phyloP scores from a whole-genome alignment of 2,329 filamentous ascomycete genomes.

The Hypoxylon sp. region DNA sequence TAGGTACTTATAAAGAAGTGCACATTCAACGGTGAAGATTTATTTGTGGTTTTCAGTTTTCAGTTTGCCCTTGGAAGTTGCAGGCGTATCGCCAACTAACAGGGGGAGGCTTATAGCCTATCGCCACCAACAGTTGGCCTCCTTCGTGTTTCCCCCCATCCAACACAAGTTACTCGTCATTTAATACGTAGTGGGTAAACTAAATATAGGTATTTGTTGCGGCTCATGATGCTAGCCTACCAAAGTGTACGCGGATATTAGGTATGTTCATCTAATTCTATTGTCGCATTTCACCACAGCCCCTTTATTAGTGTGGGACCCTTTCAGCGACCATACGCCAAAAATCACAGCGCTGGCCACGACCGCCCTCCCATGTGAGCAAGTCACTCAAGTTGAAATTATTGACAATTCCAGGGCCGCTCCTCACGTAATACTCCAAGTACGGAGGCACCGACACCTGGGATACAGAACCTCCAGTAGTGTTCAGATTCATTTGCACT shows the following conservation, averaged over 20 bases:
- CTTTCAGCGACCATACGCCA: slow-evolving; percentile 44
- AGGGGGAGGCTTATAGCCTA: neutral
- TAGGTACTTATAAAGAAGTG: neutral
- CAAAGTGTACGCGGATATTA: slow-evolving; percentile 4
- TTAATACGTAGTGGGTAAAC: neutral
- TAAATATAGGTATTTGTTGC: neutral
- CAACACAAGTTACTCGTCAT: neutral
- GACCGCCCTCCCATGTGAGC: slow-evolving; percentile 45
- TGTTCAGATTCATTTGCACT: slow-evolving; percentile 58
- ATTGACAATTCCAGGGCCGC: slow-evolving; percentile 46
- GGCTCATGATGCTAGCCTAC: neutral
- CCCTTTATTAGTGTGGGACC: slow-evolving; percentile 42
- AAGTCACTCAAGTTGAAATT: slow-evolving; percentile 42
- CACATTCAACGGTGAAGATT: slow-evolving; percentile 4
- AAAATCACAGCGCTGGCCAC: slow-evolving; percentile 46
- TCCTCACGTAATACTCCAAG: slow-evolving; percentile 44
- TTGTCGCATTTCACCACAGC: neutral
- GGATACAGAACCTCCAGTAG: slow-evolving; percentile 53
- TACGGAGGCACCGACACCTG: slow-evolving; percentile 42
- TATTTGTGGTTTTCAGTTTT: slow-evolving; percentile 7
- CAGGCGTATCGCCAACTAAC: slow-evolving; percentile 33
- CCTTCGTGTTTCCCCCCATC: neutral
- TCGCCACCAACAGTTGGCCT: slow-evolving; percentile 2
- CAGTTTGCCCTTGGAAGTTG: neutral
- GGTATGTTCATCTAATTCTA: neutral